These are phyloP conservation scores for Chenopodium berlandieri DNA, from an alignment of 148 eudicot species.

Conservation along the genomic window DNA sequence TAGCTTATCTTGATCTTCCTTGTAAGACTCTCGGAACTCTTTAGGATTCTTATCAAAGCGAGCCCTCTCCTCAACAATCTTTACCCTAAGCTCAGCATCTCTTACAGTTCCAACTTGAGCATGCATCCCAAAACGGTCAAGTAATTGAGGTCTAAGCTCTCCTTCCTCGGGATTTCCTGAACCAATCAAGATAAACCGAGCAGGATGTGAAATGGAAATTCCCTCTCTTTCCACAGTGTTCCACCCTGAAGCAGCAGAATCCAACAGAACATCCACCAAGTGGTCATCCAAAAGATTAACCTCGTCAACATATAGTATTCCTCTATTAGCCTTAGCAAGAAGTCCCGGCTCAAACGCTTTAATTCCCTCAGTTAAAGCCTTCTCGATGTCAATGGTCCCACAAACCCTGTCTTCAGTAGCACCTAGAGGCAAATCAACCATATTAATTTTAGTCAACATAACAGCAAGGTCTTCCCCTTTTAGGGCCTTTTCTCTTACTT, in stretches of 20 bases:
- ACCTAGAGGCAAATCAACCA: conserved; percentile 95
- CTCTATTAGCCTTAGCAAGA: conserved; percentile 93
- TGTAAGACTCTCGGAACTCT: conserved; percentile 66
- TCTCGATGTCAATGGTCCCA: conserved; percentile 94
- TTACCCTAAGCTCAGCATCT: conserved; percentile 93
- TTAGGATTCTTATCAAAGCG: conserved; percentile 80
- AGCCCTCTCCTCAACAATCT: conserved; percentile 90
- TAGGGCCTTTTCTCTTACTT: conserved; percentile 67
- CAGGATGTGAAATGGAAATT: conserved; percentile 94
- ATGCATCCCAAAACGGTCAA: conserved; percentile 93
- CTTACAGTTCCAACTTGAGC: conserved; percentile 93
- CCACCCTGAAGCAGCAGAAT: conserved; percentile 98
- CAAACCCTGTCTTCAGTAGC: conserved; percentile 97
- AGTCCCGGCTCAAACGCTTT: conserved; percentile 99
- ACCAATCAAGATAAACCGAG: conserved; percentile 79
- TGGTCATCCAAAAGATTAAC: conserved; percentile 89
- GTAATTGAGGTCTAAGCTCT: conserved; percentile 84
- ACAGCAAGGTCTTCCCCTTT: conserved; percentile 70
- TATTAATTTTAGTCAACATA: conserved; percentile 66
- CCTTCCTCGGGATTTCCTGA: conserved; percentile 96
- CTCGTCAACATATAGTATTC: conserved; percentile 86
- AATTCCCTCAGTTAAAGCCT: conserved; percentile 88
- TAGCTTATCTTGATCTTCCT: conserved; percentile 71
- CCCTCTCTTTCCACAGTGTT: conserved; percentile 96
- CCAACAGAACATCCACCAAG: conserved; percentile 84